Evolutionary conservation across 441 rosid species (phyloP).

Genomic region (Mallotus japonicus): DNA sequence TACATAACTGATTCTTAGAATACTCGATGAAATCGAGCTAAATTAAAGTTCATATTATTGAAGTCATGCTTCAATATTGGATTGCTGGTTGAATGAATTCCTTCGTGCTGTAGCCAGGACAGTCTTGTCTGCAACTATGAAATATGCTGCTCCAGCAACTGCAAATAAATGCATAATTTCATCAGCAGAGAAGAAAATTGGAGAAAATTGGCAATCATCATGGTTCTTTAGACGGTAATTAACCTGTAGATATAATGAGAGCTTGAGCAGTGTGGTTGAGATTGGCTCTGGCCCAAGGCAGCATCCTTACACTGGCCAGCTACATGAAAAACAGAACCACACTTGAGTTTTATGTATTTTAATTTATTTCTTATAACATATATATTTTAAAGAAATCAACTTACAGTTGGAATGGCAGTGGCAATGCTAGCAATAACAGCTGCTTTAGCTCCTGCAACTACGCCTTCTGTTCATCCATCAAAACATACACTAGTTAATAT

Average conservation of each 20-base stretch:
- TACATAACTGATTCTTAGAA: conserved; percentile 8
- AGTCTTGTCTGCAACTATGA: conserved; percentile 81
- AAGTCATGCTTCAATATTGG: conserved; percentile 27
- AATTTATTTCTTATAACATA: neutral
- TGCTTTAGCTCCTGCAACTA: conserved; percentile 69
- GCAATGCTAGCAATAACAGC: conserved; percentile 60
- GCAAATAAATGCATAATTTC: conserved; percentile 8
- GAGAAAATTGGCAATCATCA: neutral
- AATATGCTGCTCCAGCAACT: conserved; percentile 80
- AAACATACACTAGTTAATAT: neutral
- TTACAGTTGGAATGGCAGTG: conserved; percentile 69
- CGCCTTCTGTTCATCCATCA: conserved; percentile 54
- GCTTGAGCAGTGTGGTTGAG: conserved; percentile 79
- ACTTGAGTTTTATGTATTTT: neutral
- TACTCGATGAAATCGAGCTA: neutral
- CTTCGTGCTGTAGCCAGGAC: conserved; percentile 66
- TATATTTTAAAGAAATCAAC: neutral
- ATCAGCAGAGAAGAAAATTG: neutral
- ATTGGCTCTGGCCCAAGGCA: conserved; percentile 72
- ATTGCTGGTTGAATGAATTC: conserved; percentile 52
- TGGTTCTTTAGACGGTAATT: neutral
- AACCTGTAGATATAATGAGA: conserved; percentile 68
- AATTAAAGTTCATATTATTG: neutral
- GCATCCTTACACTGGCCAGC: conserved; percentile 73
- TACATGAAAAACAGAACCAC: conserved; percentile 19